Evolutionary conservation across 192 early-diverging fungal species (phyloP).

Genomic region (Dissophora globulifera): DNA sequence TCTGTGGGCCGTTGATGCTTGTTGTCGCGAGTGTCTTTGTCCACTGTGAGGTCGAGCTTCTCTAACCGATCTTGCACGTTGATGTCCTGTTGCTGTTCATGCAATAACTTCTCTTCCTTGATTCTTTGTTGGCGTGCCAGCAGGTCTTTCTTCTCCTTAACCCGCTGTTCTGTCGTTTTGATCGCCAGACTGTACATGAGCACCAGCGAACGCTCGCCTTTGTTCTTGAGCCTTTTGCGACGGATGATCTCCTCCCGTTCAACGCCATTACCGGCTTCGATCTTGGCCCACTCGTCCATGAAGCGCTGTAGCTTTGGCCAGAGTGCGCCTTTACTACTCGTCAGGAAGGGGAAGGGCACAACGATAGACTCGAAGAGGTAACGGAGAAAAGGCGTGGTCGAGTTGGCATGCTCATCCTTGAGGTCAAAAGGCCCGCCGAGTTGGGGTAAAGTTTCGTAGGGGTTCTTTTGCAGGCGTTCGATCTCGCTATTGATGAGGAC

Average conservation of each 20-base stretch:
- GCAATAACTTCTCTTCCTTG: not conserved
- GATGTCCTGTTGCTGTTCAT: too few relatives aligned
- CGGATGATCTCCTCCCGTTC: constrained; percentile 41
- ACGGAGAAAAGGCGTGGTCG: constrained; percentile 56
- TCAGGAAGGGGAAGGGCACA: constrained; percentile 62
- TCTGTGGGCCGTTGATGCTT: too few relatives aligned
- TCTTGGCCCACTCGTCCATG: constrained; percentile 58
- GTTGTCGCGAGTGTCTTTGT: too few relatives aligned
- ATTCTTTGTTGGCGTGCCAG: not conserved
- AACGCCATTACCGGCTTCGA: constrained; percentile 46
- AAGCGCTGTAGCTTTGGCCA: constrained; percentile 63
- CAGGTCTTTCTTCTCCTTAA: constrained; percentile 15
- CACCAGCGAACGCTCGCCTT: constrained; percentile 28
- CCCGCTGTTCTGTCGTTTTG: constrained; percentile 44
- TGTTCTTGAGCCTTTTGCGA: constrained; percentile 31
- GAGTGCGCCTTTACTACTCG: constrained; percentile 42
- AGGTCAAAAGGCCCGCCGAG: constrained; percentile 36
- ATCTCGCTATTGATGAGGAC: constrained; percentile 59
- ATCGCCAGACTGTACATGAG: constrained; percentile 42
- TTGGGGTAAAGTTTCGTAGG: constrained; percentile 21
- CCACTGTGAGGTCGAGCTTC: too few relatives aligned
- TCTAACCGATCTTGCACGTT: too few relatives aligned
- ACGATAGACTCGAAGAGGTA: constrained; percentile 59
- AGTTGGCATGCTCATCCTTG: constrained; percentile 22
- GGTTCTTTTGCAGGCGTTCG: constrained; percentile 31